A percentile compares a stretch with the other conserved stretches of the same genome.
phyloP scores from a whole-genome alignment of 345 rosid genomes.

The Eucalyptus tenuipes region DNA sequence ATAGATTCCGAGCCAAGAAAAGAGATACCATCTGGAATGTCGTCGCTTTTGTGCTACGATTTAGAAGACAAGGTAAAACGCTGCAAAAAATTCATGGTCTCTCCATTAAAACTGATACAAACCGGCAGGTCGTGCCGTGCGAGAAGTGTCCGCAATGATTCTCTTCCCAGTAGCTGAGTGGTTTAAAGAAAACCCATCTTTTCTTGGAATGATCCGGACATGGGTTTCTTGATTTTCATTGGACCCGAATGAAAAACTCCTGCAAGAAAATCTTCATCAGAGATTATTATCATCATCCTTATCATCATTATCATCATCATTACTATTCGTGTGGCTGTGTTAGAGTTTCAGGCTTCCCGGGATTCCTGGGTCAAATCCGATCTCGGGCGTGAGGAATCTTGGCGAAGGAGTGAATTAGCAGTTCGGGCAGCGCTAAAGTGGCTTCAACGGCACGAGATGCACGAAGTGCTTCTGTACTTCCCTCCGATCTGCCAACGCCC shows the following conservation, averaged over 20 bases:
- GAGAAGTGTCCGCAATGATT: neutral
- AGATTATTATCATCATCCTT: rapidly evolving
- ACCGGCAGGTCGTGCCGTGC: neutral
- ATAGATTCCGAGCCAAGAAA: neutral
- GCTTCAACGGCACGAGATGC: no score
- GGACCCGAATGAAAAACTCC: neutral
- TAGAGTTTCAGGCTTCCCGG: neutral
- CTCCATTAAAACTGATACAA: neutral
- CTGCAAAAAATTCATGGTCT: neutral
- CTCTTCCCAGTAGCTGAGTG: neutral
- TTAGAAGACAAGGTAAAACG: neutral
- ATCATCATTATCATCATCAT: neutral
- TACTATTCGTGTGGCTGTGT: neutral
- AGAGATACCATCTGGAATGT: neutral
- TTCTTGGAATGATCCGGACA: neutral
- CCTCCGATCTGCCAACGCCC: no score
- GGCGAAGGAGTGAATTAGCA: neutral
- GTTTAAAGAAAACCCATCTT: neutral
- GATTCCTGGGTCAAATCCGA: neutral
- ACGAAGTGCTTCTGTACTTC: no score
- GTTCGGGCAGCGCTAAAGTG: no score
- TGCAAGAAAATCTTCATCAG: neutral
- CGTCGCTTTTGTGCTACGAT: neutral
- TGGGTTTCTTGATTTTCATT: neutral
- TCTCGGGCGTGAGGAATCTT: neutral